phyloP scores from a whole-genome alignment of 192 early-diverging fungal genomes.

The Oehlia diaphana region DNA sequence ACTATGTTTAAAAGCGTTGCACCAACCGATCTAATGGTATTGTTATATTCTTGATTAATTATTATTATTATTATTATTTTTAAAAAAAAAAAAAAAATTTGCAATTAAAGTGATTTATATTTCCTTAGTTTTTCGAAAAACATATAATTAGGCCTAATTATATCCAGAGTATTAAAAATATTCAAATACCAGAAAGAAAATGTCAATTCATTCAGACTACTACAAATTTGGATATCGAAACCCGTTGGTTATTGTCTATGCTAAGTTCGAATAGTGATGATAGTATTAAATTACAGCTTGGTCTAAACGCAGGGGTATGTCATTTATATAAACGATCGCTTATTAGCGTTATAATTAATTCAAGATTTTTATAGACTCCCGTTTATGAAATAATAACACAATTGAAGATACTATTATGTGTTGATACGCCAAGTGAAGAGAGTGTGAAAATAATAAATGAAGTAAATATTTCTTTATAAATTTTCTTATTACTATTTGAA shows the following conservation, averaged over 20 bases:
- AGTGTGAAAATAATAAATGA: slow-evolving; percentile 14
- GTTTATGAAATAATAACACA: background rate
- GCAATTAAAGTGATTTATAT: background rate
- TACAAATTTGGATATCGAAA: slow-evolving; percentile 5
- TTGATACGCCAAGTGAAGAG: background rate
- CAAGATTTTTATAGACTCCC: background rate
- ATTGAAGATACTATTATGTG: slow-evolving; percentile 13
- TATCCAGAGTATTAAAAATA: background rate
- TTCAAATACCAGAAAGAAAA: background rate
- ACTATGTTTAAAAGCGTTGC: background rate
- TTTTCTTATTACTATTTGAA: background rate
- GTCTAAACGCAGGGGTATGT: background rate
- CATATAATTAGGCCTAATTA: slow-evolving; percentile 9
- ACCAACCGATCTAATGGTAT: background rate
- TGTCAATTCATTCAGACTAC: background rate
- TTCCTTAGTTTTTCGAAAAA: slow-evolving; percentile 11
- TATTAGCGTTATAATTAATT: background rate
- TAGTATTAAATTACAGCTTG: background rate
- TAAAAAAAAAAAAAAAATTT: background rate
- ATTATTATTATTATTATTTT: no score
- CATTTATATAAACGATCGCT: background rate
- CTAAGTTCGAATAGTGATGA: background rate
- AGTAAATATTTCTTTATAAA: background rate
- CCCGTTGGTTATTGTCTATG: background rate
- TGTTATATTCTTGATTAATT: background rate